Evolutionary conservation across 257 asterid genomes (phyloP), one percentile per base, ranked within the genome.

Genomic region (Apocynum venetum): DNA sequence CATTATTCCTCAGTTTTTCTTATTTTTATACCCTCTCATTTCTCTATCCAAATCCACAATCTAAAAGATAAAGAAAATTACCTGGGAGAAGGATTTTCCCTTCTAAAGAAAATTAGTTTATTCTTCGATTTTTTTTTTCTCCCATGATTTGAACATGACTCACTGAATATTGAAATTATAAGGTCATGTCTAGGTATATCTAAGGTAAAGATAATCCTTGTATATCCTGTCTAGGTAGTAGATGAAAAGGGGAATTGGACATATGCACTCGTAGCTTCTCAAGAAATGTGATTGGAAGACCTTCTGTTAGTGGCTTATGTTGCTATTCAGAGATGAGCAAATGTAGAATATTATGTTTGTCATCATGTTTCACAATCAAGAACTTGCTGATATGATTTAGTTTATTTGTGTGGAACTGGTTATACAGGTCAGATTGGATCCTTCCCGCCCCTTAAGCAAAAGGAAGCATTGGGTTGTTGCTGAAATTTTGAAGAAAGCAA

Each of bases 371-470:
- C 3, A 20, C 68, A 56, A 49, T 51, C 13, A 17, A 1, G 35
- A 11, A 46, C 8, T 15, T 46, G 8, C 9, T 15, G 71, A 70
- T 38, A 9, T 9, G 48, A 59, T 11, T 40, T 46, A 15, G 7
- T 41, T n/a, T 3, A 17, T 35, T 52, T 51, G 7, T 72, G 10
- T 15, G 64, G 41, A 72, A 35, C 20, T 49, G 4, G n/a, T 49
- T 56, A 25, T 15, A 72, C 92, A 93, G 97, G 97, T 90, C 77
- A 90, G 77, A 79, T 79, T 93, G 88, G 97, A 91, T 76, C 92
- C 93, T 49, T 91, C 97, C 76, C 88, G 96, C 83, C 98, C 98
- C 48, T 53, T 93, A 70, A 93, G 98, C 96, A 93, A 92, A 85
- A 85, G 80, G 20, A 93, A 93, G 83, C 75, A 77, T 48, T 93